Base-by-base conservation (phyloP, 805 yeast species). In the Scheffersomyces coipomensis region DNA sequence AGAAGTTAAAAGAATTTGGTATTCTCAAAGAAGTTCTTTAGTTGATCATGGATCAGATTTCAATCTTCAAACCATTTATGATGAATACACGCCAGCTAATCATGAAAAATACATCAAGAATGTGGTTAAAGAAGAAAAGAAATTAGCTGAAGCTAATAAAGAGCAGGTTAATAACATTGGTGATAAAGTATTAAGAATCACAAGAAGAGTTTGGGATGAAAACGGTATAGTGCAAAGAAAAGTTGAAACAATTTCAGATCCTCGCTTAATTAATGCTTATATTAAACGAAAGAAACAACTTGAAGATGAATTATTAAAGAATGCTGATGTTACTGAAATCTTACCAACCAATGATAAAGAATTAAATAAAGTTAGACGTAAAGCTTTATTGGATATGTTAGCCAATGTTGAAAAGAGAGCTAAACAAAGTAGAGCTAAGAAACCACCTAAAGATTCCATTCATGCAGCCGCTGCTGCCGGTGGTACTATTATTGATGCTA, bases 1-100 rank as follows among this genome's bases (percentile, higher is more conserved):
- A 44, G 98, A 93, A 57, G 85, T 93, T 42, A 73, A 78, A 26
- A 76, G 88, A 38, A 89, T 90, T 19, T 93, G 99, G 99, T 83
- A 85, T 51, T 79, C 83, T 6, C 98, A 91, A 57, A 78, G 81
- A 35, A 71, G 75, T 43, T 73, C 82, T 9, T 66, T 90, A 37
- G 68, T 56, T 22, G 67, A 56, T 33, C 58, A 64, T 34, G 67
- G 63, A 7, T 47, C 52, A 5, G 73, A 64, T 7, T 71, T 66
- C 37, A 68, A 66, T 25, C 62, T 66, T 13, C 53, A 62, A 36
- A 51, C 58, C 34, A 53, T 68, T 24, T 68, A 66, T 47, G 51
- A 60, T 18, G 68, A 67, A 50, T 68, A 69, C 41, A 55, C 54
- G 35, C 73, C 75, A 2, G 38, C 56, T 13, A 51, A 61, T 38